Evolutionary conservation across 2,329 filamentous ascomycete genomes (phyloP).

Genomic region (Ophiostoma fasciatum): DNA sequence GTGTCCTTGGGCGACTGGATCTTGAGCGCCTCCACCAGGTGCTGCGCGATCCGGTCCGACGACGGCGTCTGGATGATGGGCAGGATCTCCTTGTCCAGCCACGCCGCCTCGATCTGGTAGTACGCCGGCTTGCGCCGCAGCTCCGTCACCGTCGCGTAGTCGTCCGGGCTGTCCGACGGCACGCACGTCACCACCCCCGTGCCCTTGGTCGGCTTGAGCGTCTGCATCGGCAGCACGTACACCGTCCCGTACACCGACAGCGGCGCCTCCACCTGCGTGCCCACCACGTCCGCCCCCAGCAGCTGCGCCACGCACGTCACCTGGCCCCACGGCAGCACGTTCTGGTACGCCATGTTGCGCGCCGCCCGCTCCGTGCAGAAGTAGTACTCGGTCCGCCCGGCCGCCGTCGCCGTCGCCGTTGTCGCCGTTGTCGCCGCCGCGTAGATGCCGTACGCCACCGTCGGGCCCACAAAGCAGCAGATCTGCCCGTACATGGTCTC

Average conservation of each 20-base stretch:
- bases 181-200: constrained; percentile 94
- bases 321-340: constrained; percentile 57
- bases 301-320: constrained; percentile 58
- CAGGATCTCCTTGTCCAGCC: constrained; percentile 79
- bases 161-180: constrained; percentile 89
- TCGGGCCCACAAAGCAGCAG: constrained; percentile 87
- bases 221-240: constrained; percentile 87
- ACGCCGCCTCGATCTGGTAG: constrained; percentile 93
- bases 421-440: constrained; percentile 21
- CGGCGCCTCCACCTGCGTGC: constrained; percentile 79
- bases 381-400: constrained; percentile 63
- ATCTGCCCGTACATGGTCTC: constrained; percentile 99
- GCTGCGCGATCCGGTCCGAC: constrained; percentile 65
- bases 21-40: constrained; percentile 82
- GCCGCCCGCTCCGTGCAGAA: constrained; percentile 45
- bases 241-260: constrained; percentile 75
- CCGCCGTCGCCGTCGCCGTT: no score
- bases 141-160: constrained; percentile 79
- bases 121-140: constrained; percentile 90
- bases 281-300: constrained; percentile 65
- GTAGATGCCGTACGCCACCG: constrained; percentile 80
- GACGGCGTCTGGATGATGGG: constrained; percentile 82
- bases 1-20: constrained; percentile 93
- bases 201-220: constrained; percentile 81
- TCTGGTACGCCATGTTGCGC: constrained; percentile 93